Evolutionary conservation across 2,329 filamentous ascomycete species (phyloP), one percentile per base, ranked within the genome.

Genomic region (Cytospora piceae): DNA sequence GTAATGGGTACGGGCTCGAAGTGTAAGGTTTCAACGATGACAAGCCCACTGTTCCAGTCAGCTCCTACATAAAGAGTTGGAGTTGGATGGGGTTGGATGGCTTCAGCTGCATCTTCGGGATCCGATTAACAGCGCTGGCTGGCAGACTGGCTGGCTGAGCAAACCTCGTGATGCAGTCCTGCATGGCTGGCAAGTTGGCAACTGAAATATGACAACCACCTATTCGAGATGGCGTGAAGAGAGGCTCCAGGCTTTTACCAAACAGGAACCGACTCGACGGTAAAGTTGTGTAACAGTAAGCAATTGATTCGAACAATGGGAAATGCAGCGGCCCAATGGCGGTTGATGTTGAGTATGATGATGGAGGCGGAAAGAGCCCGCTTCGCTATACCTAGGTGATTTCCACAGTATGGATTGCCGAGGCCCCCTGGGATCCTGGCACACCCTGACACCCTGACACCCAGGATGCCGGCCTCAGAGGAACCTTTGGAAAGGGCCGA

Each of bases 401-500:
- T 17, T 22, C 52, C 8, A 46, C 60, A 56, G 60, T 54, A 37
- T 39, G 60, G 15, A 51, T 63, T 51, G 34, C 42, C 42, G 42
- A 46, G 20, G 42, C 8, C 42, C 42, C 42, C 22, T 17, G 20
- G 20, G 9, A 22, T 46, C 42, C n/a, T 46, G 42, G 20, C 7
- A 34, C 32, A 34, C 32, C 32, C 32, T 34, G 32, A 6, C 11
- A 34, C 5, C 27, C 27, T 29, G 27, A 5, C 27, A 29, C 27
- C 27, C 42, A 46, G 20, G 42, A 22, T 46, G 37, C 15, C 37
- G 14, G 37, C 37, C 37, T 11, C 37, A 39, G 37, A 39, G 15
- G 37, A 39, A 24, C 27, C 17, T 32, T 56, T 32, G 53, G 29
- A 67, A 67, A 67, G 65, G 65, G 65, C 65, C 65, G 65, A 67